Percentiles rank a stretch among this genome's conserved stretches.
These are phyloP conservation scores for Cutaneotrichosporon sp. DNA, from an alignment of 1,284 basidiomycete species.

Conservation along the genomic window DNA sequence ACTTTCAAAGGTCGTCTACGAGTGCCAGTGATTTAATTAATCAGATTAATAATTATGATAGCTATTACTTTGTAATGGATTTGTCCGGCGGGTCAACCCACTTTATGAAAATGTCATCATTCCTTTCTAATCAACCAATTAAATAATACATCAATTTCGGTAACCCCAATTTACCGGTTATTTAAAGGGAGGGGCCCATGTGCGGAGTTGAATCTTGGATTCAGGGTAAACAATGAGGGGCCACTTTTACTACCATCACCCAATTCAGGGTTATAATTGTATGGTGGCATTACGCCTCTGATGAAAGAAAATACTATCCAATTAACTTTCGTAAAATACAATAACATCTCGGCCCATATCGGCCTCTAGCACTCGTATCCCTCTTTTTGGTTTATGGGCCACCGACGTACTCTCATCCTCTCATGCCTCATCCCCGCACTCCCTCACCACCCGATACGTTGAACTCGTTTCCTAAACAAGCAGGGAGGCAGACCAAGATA, in stretches of 20 bases:
- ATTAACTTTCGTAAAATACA: not conserved
- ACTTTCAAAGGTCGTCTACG: not conserved
- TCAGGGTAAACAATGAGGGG: not conserved
- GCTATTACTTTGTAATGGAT: not conserved
- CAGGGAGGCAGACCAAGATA: no score
- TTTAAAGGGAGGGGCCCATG: not conserved
- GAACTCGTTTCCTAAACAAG: no score
- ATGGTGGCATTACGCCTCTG: no score
- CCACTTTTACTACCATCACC: not conserved
- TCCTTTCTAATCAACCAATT: not conserved
- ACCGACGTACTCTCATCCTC: no score
- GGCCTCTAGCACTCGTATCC: not conserved
- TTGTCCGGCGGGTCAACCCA: slow-evolving; percentile 6
- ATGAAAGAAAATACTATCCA: no score
- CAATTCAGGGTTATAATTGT: no score
- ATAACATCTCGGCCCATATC: not conserved
- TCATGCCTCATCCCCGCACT: no score
- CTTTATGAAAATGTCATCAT: not conserved
- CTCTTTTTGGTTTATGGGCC: no score
- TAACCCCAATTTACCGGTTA: not conserved
- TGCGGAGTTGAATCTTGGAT: not conserved
- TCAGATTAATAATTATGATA: no score
- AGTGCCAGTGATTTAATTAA: not conserved
- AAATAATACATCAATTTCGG: not conserved
- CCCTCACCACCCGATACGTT: no score